Evolutionary conservation across 2,329 filamentous ascomycete species (phyloP), one percentile per base, ranked within the genome.

Genomic region (Ampelomyces quisqualis): DNA sequence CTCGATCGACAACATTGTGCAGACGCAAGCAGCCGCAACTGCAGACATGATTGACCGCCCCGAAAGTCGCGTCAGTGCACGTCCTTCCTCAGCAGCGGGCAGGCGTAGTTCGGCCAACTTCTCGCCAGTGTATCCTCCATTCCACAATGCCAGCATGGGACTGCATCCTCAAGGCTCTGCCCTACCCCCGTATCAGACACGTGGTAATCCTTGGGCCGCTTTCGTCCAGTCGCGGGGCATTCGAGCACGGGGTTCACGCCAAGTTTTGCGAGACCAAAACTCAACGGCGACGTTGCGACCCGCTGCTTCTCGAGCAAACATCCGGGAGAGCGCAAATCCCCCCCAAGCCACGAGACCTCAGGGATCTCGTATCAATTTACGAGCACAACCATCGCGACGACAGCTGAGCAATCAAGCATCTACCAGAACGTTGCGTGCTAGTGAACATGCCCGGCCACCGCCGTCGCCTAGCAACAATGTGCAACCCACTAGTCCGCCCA

Each of bases 11-110:
- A 47, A 53, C 7, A 55, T 56, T 21, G 50, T 58, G n/a, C 60
- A 64, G 37, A 52, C 56, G 18, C 56, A 63, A 47, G 48, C 55
- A 15, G 51, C 49, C 30, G 53, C 58, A 19, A 44, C 59, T 11
- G 49, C 60, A 34, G 66, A 69, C 21, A 57, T 61, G 49, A 66
- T 68, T 21, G 65, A 70, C 49, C 62, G 67, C 14, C 67, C 67
- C 5, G 57, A 61, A 20, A 69, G 66, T 29, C 57, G 66, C 15
- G 60, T 69, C 7, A 56, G 57, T 34, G 57, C 60, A 23, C 60
- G 67, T 9, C 66, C 67, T 8, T 58, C 65, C 23, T 70, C 66
- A 20, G 60, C 64, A 39, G 46, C 58, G 14, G 60, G 67, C 17
- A 55, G 65, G 40, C 64, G 67, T 13, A 58, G 56, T 20, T 64